These are phyloP conservation scores for Wickerhamomyces sp. DNA, from an alignment of 1,139 yeast species.

Conservation along the genomic window DNA sequence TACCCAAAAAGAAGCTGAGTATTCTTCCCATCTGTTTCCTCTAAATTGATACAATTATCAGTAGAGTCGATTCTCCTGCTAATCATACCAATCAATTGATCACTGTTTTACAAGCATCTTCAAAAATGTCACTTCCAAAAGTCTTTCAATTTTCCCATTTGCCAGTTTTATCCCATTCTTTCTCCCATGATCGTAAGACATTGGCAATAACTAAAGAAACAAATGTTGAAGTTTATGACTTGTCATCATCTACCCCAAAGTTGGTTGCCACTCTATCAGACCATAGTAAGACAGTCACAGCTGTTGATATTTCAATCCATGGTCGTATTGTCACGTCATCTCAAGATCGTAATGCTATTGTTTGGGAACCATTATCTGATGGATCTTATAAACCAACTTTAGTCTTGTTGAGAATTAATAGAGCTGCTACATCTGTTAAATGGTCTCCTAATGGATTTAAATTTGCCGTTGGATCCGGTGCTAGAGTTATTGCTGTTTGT, in stretches of 20 bases:
- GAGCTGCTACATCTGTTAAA: conserved; percentile 89
- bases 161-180: conserved; percentile 90
- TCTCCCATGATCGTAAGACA: conserved; percentile 60
- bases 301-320: conserved; percentile 85
- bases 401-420: conserved; percentile 83
- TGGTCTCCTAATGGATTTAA: conserved; percentile 94
- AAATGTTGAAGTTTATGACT: conserved; percentile 67
- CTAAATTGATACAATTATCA: background rate
- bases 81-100: too few species aligned
- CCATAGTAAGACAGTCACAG: conserved; percentile 93
- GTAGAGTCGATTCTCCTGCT: conserved; percentile 22
- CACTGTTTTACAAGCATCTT: background rate
- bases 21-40: background rate
- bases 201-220: conserved; percentile 82
- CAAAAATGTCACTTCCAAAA: conserved; percentile 12
- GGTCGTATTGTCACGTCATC: conserved; percentile 96
- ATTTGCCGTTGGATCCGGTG: conserved; percentile 97
- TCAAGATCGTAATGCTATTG: conserved; percentile 96
- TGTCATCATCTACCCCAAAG: conserved; percentile 39
- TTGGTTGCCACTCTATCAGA: conserved; percentile 62
- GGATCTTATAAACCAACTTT: conserved; percentile 79
- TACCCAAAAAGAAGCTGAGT: background rate
- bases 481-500: conserved; percentile 90
- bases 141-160: conserved; percentile 68
- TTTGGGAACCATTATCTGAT: conserved; percentile 76